Percentiles rank a stretch among this genome's conserved stretches.
Evolutionary conservation across 2,329 filamentous ascomycete species (phyloP).

Genomic region (Penicillium sp.): DNA sequence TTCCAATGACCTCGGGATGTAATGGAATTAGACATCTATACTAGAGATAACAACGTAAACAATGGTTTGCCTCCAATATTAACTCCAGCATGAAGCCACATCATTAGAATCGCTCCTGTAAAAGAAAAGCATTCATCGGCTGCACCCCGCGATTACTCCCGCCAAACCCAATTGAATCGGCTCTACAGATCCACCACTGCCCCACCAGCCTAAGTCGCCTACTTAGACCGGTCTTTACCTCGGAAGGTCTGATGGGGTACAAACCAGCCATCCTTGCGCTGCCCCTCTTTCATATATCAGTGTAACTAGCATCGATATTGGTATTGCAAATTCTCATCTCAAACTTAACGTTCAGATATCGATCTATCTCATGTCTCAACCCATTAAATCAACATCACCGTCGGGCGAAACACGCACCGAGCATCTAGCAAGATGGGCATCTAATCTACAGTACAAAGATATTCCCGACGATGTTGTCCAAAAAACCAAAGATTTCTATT

Average conservation of each 20-base stretch:
- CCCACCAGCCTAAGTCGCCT: slow-evolving; percentile 15
- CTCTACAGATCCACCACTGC: slow-evolving; percentile 10
- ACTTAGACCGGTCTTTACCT: slow-evolving; percentile 13
- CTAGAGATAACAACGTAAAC: neutral
- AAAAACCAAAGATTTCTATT: slow-evolving; percentile 34
- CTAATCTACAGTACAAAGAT: slow-evolving; percentile 21
- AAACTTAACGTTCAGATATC: neutral
- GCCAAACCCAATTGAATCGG: slow-evolving; percentile 11
- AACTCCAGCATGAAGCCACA: neutral
- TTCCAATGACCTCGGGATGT: neutral
- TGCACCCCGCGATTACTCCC: slow-evolving; percentile 4
- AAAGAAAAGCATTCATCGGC: neutral
- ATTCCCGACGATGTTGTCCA: slow-evolving; percentile 27
- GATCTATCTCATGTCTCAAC: neutral
- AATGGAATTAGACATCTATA: neutral
- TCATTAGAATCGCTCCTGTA: neutral
- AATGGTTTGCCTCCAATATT: neutral
- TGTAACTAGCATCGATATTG: neutral
- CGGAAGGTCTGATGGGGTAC: slow-evolving; percentile 3
- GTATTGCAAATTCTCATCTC: neutral
- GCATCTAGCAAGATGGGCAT: slow-evolving; percentile 23
- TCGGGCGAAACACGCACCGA: slow-evolving; percentile 18
- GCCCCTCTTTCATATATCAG: neutral
- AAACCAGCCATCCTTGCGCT: neutral
- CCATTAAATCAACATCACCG: neutral